Conservation (phyloP, 148 eudicot species). For the Rhododendron williamsianum region DNA sequence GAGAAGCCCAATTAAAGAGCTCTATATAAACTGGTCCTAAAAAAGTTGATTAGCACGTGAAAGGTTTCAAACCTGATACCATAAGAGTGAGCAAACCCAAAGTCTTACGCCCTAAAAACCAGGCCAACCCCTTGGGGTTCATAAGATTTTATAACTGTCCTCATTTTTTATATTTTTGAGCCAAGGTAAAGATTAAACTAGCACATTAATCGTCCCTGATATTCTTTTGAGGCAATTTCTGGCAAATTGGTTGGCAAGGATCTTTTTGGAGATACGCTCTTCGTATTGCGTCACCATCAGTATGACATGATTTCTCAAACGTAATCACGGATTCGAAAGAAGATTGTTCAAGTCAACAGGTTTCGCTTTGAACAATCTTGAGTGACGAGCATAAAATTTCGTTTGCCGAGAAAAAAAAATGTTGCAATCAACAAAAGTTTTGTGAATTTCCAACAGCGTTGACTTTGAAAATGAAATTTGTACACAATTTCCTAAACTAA, state of each 20-base stretch:
- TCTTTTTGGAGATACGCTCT: not conserved
- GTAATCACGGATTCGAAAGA: not conserved
- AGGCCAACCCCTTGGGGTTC: not conserved
- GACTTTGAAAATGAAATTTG: not conserved
- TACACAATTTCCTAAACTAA: not conserved
- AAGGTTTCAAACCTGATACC: too few species aligned
- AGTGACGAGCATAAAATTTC: not conserved
- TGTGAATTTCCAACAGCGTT: not conserved
- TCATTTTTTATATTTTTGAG: too few species aligned
- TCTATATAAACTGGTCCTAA: too few species aligned
- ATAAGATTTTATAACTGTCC: too few species aligned
- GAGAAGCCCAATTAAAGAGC: too few species aligned
- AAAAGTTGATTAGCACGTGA: too few species aligned
- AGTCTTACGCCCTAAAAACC: too few species aligned
- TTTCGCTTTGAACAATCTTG: not conserved
- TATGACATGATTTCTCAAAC: not conserved
- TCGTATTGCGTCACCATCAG: not conserved
- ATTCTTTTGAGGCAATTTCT: not conserved
- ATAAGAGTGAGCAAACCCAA: too few species aligned
- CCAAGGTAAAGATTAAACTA: not conserved
- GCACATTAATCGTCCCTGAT: not conserved
- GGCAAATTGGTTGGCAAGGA: not conserved
- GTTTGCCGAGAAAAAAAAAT: not conserved
- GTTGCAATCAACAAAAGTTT: not conserved
- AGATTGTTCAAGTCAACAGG: not conserved